Base-by-base conservation (phyloP, 192 early-diverging fungal species). In the Backusella morwellensis region DNA sequence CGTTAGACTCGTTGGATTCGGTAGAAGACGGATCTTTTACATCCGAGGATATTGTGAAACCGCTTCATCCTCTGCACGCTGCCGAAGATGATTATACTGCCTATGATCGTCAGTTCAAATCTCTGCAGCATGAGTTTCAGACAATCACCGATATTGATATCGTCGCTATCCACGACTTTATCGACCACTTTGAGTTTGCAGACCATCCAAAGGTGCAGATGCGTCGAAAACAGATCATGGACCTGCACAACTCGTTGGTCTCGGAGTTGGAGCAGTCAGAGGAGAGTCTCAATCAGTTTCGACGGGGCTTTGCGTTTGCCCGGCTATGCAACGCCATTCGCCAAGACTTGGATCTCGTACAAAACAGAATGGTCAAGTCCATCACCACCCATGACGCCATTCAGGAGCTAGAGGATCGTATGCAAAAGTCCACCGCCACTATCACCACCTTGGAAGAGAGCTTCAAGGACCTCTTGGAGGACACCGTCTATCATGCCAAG, bases 301-400 rank as follows among this genome's bases (percentile, higher is more conserved):
- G 73, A 1, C 54, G 73, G 0, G 73, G 73, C 14, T 74, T 66
- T 66, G 15, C 23, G 0, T 74, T 74, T 74, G 73, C 35, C 1
- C 40, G 73, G 17, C 3, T 40, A 8, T 74, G 73, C n/a, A 59
- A 21, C 4, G 32, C 50, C 0, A 74, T 74, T 66, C 52, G 73
- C 4, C 50, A 56, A 26, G 79, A 76, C 21, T 32, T 80, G 17
- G 79, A 76, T 56, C 52, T 73, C 21, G 74, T 80, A 8, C 79
- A 80, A 54, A 66, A 66, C 38, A 54, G 76, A 40, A 80, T 80
- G 79, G 54, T 80, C 17, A 80, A 76, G 35, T 70, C 75, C 7
- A 80, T 68, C 15, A 80, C 74, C 5, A 80, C 79, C 15, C 50
- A 80, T 36, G 72, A 75, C 23, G 79, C 68, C 38, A 76, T 80